Evolutionary conservation across 202 grass and related monocot genomes (phyloP), one percentile per base, ranked within the genome.

Genomic region (Schoenoplectus triqueter): DNA sequence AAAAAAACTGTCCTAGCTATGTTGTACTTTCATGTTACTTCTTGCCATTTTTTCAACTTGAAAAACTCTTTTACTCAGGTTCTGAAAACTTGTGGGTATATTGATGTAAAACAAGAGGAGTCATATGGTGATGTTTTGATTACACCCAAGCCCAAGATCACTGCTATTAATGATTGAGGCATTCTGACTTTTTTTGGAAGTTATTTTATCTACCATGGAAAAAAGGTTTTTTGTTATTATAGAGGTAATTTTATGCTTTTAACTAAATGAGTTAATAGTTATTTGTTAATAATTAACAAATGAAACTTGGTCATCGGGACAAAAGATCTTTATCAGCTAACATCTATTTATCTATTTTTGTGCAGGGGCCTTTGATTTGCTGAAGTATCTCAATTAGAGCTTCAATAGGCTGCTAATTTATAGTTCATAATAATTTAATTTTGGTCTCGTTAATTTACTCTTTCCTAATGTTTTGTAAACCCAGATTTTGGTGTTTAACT

Each of bases 31-130:
- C 31, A 31, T 31, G 31, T 31, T 31, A 31, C 31, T 59, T 59
- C 81, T 69, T 41, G 64, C 31, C 7, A 57, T 59, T 55, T 85
- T 88, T 46, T 42, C 48, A 69, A 21, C 64, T 14, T 2, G 4
- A 9, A 85, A 82, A 66, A 85, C 2, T 83, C 80, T 15, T 85
- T 73, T 49, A 48, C 88, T 65, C 80, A 98, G 95, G 96, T 94
- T 80, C 84, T 99, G 72, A 99, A 93, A 73, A 96, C 80, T 64
- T 90, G 84, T 22, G 70, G 91, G 56, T 90, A 92, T 84, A 88
- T 99, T 83, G 82, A 95, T 86, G 91, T 94, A n/a, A 77, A 86
- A 84, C 96, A 99, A 88, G 88, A 88, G 57, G 88, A 87, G 57
- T 59, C 87, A 2, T 99, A 94, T 46, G 87, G 87, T 68, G 93